Conservation (phyloP, 768 basidiomycete species). For the Pseudohyphozyma bogoriensis region DNA sequence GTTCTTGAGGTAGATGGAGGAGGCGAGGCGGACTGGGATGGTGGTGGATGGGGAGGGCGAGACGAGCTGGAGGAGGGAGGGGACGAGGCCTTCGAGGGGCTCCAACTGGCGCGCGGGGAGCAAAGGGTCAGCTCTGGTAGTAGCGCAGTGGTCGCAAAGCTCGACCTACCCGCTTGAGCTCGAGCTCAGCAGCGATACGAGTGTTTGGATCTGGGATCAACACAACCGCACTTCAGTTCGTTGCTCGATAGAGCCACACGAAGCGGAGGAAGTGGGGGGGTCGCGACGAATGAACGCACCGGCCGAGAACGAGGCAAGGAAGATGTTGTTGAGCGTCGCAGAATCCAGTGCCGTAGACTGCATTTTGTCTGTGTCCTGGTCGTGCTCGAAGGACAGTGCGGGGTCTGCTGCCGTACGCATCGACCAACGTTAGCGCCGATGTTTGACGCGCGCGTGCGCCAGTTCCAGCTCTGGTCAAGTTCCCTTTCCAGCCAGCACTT, state of each 20-base stretch:
- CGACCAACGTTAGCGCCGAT: too few species aligned
- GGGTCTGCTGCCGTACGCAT: too few species aligned
- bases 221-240: too few species aligned
- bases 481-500: too few species aligned
- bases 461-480: too few species aligned
- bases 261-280: too few species aligned
- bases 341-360: too few species aligned
- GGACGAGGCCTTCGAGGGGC: slow-evolving; percentile 67
- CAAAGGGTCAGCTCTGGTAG: neutral
- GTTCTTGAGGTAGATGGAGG: slow-evolving; percentile 83
- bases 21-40: slow-evolving; percentile 71
- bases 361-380: too few species aligned
- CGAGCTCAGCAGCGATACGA: slow-evolving; percentile 71
- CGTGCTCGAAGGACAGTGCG: too few species aligned
- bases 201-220: slow-evolving; percentile 58
- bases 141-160: neutral
- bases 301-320: slow-evolving; percentile 17
- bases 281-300: slow-evolving; percentile 4
- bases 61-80: slow-evolving; percentile 78
- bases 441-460: too few species aligned
- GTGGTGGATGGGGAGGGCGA: slow-evolving; percentile 62
- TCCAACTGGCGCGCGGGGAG: slow-evolving; percentile 48
- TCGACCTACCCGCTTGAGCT: slow-evolving; percentile 64
- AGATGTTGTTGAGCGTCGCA: slow-evolving; percentile 10
- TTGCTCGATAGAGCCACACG: too few species aligned